These are phyloP conservation scores for Pichia californica DNA, from an alignment of 805 yeast species.

Conservation along the genomic window DNA sequence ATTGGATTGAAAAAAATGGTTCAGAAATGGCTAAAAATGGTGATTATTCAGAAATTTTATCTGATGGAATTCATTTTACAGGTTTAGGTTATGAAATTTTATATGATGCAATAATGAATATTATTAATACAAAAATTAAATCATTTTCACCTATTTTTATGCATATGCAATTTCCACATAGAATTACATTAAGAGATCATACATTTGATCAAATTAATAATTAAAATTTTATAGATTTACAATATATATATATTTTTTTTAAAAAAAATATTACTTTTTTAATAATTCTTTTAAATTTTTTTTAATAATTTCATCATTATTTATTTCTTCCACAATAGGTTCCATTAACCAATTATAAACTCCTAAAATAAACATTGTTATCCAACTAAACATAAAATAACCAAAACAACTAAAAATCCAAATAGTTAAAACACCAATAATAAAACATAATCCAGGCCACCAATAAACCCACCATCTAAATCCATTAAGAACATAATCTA, in stretches of 20 bases:
- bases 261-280: slow-evolving; percentile 14
- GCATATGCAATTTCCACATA: slow-evolving; percentile 17
- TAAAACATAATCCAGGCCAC: slow-evolving; percentile 16
- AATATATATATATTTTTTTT: too few species aligned
- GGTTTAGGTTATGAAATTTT: slow-evolving; percentile 34
- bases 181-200: too few species aligned
- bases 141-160: slow-evolving; percentile 17
- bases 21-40: slow-evolving; percentile 2
- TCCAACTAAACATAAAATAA: slow-evolving; percentile 9
- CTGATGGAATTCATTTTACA: slow-evolving; percentile 43
- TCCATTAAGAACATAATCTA: slow-evolving; percentile 12
- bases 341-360: background rate
- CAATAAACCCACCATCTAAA: slow-evolving; percentile 15
- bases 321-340: background rate
- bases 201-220: too few species aligned
- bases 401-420: slow-evolving; percentile 9
- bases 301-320: background rate
- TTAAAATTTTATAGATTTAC: too few species aligned
- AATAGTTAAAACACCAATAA: slow-evolving; percentile 10
- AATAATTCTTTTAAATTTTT: slow-evolving; percentile 7
- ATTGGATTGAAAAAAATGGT: slow-evolving; percentile 1
- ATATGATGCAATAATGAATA: slow-evolving; percentile 11
- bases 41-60: slow-evolving; percentile 19
- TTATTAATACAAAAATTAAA: slow-evolving; percentile 26
- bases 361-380: slow-evolving; percentile 2